Evolutionary conservation across 2,329 filamentous ascomycete species (phyloP).

Genomic region (Fusarium pilosicola): DNA sequence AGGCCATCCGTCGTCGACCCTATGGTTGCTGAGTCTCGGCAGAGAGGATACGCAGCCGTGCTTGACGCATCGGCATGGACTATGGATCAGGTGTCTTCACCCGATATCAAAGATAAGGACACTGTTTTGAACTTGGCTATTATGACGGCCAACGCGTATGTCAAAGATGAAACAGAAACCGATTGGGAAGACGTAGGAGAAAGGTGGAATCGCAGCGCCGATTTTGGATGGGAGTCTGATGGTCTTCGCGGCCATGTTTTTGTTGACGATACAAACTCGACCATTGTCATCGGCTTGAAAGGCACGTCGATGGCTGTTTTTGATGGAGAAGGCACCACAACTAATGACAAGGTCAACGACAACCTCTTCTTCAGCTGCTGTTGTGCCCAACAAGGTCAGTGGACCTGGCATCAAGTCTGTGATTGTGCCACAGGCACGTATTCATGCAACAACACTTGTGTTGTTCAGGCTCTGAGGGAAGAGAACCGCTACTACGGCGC

Average conservation of each 20-base stretch:
- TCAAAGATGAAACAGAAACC: slow-evolving; percentile 73
- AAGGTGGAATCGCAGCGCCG: slow-evolving; percentile 84
- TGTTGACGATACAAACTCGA: slow-evolving; percentile 84
- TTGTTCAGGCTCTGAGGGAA: slow-evolving; percentile 76
- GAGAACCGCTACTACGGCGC: slow-evolving; percentile 94
- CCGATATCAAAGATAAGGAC: slow-evolving; percentile 85
- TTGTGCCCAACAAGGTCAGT: slow-evolving; percentile 91
- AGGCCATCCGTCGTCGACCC: slow-evolving; percentile 80
- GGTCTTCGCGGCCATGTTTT: slow-evolving; percentile 93
- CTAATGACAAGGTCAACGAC: slow-evolving; percentile 97
- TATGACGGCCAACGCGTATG: slow-evolving; percentile 92
- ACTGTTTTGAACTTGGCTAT: slow-evolving; percentile 86
- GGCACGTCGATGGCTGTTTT: slow-evolving; percentile 91
- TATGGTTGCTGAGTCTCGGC: slow-evolving; percentile 77
- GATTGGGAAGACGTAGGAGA: slow-evolving; percentile 86
- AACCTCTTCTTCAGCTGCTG: slow-evolving; percentile 99
- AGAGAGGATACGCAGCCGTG: slow-evolving; percentile 72
- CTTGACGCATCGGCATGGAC: slow-evolving; percentile 84
- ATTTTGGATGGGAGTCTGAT: slow-evolving; percentile 93
- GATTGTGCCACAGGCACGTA: slow-evolving; percentile 90
- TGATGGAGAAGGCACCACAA: slow-evolving; percentile 95
- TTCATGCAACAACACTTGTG: slow-evolving; percentile 91
- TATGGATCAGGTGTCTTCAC: slow-evolving; percentile 78
- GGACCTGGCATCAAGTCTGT: slow-evolving; percentile 91
- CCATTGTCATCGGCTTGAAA: slow-evolving; percentile 91